Evolutionary conservation across 768 basidiomycete species (phyloP), one percentile per base, ranked within the genome.

Genomic region (Arthromyces matolae): DNA sequence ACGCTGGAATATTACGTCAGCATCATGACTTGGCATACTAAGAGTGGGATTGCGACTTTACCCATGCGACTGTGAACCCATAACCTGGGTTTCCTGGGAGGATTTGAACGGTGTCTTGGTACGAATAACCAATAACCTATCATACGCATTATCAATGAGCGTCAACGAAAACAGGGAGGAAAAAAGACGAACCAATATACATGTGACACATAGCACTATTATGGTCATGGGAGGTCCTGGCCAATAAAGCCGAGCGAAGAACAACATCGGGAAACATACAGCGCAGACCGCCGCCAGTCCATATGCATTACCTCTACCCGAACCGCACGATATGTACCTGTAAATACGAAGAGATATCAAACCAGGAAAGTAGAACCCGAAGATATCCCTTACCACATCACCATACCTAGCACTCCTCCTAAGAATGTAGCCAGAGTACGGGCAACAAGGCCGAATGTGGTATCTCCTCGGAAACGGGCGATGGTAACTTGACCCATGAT

Each of bases 401-500:
- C 66, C 53, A 79, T 72, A 1, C 88, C 88, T 1, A 80, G 60
- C 5, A 84, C 36, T 5, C 80, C 80, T 6, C 88, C 88, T 20
- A 74, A 62, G 49, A 88, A 84, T 1, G 88, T 89, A 39, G 79
- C 79, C 4, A 75, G 29, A 19, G 87, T 72, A 47, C 88, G 76
- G 1, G 78, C 71, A 4, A 80, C 65, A 12, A 87, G 71, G 2
- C 78, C 84, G 49, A 85, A 85, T 0, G 78, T 74, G 0, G 87
- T 91, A 43, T 91, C 88, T 1, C 87, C 88, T 35, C 83, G 74
- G 58, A 87, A 89, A 14, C 86, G 78, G 8, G 83, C 70, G 0
- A 87, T 63, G 0, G 85, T 85, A 5, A 88, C 67, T 56, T 89
- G 88, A 0, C 79, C 86, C 83, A 89, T 88, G 58, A 89, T 74